phyloP scores from a whole-genome alignment of 2,329 filamentous ascomycete species.

The Arthrobotrys iridis region DNA sequence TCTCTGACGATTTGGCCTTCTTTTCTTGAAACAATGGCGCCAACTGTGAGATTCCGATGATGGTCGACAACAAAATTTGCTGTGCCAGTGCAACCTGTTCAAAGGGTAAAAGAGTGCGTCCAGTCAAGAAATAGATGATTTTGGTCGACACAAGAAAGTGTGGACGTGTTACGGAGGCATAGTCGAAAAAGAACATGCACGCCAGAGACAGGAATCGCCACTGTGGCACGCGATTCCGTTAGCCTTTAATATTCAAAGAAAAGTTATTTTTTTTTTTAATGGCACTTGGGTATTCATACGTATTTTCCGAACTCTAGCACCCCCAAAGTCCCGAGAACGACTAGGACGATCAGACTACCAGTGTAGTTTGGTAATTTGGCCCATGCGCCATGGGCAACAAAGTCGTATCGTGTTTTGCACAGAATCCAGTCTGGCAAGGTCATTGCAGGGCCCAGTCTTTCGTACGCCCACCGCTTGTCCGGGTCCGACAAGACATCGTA shows the following conservation, averaged over 20 bases:
- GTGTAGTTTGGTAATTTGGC: slow-evolving; percentile 71
- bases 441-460: slow-evolving; percentile 82
- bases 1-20: slow-evolving; percentile 60
- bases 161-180: slow-evolving; percentile 60
- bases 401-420: slow-evolving; percentile 77
- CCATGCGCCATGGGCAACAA: slow-evolving; percentile 73
- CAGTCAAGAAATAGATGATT: slow-evolving; percentile 62
- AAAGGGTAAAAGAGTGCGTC: slow-evolving; percentile 77
- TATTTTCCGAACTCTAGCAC: slow-evolving; percentile 75
- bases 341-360: slow-evolving; percentile 69
- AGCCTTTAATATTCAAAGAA: background rate
- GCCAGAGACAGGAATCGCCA: slow-evolving; percentile 68
- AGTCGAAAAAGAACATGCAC: slow-evolving; percentile 68
- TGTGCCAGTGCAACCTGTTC: slow-evolving; percentile 81
- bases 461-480: slow-evolving; percentile 83
- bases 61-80: slow-evolving; percentile 78
- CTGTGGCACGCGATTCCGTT: slow-evolving; percentile 8
- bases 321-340: slow-evolving; percentile 71
- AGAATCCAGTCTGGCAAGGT: slow-evolving; percentile 69
- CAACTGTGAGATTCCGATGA: slow-evolving; percentile 84
- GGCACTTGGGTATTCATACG: slow-evolving; percentile 55
- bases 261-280: too few relatives aligned
- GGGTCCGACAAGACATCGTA: slow-evolving; percentile 83
- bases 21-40: slow-evolving; percentile 71
- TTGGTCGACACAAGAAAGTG: slow-evolving; percentile 65